Conservation (phyloP, 768 basidiomycete genomes). For the Clitopilus passeckerianus region DNA sequence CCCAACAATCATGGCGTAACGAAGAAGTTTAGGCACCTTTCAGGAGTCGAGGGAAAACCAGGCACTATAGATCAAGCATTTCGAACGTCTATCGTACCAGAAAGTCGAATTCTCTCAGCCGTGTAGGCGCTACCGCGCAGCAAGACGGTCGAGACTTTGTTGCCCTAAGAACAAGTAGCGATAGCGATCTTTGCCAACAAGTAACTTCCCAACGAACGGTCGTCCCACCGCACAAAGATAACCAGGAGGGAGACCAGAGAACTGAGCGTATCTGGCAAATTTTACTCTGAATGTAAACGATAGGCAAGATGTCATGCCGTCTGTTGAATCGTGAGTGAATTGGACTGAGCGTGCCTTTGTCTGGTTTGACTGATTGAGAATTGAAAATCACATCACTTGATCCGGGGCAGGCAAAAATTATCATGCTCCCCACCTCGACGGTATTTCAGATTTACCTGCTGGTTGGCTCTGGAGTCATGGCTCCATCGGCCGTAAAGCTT, state of each 20-base stretch:
- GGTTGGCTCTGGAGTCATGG: not conserved
- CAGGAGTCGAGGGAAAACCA: not conserved
- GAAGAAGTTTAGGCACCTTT: not conserved
- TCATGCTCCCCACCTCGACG: not conserved
- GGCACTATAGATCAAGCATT: not conserved
- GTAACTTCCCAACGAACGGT: no score
- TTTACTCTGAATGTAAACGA: no score
- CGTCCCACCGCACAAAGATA: not conserved
- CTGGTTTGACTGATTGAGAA: not conserved
- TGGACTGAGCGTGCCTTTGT: not conserved
- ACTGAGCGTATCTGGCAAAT: no score
- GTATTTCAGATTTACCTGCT: not conserved
- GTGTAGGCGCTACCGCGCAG: not conserved
- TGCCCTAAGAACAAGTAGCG: not conserved
- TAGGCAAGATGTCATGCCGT: not conserved
- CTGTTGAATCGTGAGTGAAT: no score
- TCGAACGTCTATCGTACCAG: not conserved
- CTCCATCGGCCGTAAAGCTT: not conserved
- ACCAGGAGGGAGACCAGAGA: no score
- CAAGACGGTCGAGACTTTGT: not conserved
- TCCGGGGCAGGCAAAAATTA: not conserved
- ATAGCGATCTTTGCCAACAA: not conserved
- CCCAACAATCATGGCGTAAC: not conserved
- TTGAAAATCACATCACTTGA: not conserved
- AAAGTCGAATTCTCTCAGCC: not conserved